Percentiles rank a stretch among this genome's conserved stretches.
Evolutionary conservation across 371 early-diverging fungal genomes (phyloP).

Genomic region (Lichtheimia ornata): DNA sequence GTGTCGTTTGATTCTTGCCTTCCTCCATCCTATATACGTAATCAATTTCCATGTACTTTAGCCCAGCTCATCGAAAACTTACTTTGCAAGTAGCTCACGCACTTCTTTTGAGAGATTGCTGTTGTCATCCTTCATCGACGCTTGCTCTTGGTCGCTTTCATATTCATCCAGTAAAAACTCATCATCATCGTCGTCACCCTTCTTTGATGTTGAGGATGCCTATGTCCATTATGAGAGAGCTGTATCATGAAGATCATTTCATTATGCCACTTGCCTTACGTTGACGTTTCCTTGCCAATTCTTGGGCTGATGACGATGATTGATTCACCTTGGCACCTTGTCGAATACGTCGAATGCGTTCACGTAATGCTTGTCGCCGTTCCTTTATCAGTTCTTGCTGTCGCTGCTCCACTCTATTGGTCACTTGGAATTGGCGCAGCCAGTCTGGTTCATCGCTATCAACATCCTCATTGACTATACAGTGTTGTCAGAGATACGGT

Average conservation of each 20-base stretch:
- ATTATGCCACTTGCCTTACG: no score
- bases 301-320: no score
- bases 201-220: not conserved
- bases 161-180: slow-evolving; percentile 71
- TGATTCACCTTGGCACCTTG: not conserved
- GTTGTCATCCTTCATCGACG: slow-evolving; percentile 3
- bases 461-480: not conserved
- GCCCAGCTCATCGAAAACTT: slow-evolving; percentile 5
- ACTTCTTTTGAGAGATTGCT: slow-evolving; percentile 58
- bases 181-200: slow-evolving; percentile 32
- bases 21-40: no score
- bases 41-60: no score
- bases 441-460: slow-evolving; percentile 46
- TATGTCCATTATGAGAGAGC: not conserved
- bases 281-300: no score
- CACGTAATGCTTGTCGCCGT: slow-evolving; percentile 23
- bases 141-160: slow-evolving; percentile 58
- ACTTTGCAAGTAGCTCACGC: slow-evolving; percentile 55
- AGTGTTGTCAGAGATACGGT: no score
- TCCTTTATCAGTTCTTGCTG: slow-evolving; percentile 14
- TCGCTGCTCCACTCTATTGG: slow-evolving; percentile 16
- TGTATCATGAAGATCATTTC: no score
- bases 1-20: no score
- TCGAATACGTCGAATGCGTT: slow-evolving; percentile 34
- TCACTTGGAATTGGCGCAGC: slow-evolving; percentile 31